Evolutionary conservation across 371 early-diverging fungal species (phyloP).

Genomic region (Mortierella sp.): DNA sequence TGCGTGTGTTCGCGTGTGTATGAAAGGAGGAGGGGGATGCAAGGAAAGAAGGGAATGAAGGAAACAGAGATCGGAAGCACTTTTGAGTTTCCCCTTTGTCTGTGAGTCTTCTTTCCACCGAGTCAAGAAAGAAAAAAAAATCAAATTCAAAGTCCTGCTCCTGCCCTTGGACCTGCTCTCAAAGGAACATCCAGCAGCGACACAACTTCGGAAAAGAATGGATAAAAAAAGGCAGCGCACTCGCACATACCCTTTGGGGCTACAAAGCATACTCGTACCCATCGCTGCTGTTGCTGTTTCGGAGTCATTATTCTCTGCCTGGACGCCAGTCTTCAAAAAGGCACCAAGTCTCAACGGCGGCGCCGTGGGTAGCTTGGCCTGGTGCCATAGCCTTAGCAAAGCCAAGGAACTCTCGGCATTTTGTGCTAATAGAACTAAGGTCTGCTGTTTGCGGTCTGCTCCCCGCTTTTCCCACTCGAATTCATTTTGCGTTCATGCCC

Average conservation of each 20-base stretch:
- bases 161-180: not conserved
- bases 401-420: not conserved
- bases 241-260: not conserved
- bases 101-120: constrained; percentile 39
- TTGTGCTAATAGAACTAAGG: too few relatives aligned
- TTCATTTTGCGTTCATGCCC: constrained; percentile 22
- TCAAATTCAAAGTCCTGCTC: constrained; percentile 16
- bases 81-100: not conserved
- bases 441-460: too few relatives aligned
- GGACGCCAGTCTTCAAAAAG: not conserved
- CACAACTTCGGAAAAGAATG: constrained; percentile 14
- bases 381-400: not conserved
- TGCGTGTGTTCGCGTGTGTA: not conserved
- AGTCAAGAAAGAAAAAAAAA: constrained; percentile 45
- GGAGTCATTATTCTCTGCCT: not conserved
- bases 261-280: not conserved
- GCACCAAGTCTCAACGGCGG: not conserved
- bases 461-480: constrained; percentile 21
- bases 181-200: not conserved
- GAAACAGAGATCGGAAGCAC: constrained; percentile 9
- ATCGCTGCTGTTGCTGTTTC: not conserved
- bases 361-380: not conserved
- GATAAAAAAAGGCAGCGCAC: not conserved
- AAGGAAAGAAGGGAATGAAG: not conserved
- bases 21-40: not conserved